These are phyloP conservation scores for Phyllosticta paracitricarpa DNA, from an alignment of 2,329 filamentous ascomycete genomes.

Conservation along the genomic window DNA sequence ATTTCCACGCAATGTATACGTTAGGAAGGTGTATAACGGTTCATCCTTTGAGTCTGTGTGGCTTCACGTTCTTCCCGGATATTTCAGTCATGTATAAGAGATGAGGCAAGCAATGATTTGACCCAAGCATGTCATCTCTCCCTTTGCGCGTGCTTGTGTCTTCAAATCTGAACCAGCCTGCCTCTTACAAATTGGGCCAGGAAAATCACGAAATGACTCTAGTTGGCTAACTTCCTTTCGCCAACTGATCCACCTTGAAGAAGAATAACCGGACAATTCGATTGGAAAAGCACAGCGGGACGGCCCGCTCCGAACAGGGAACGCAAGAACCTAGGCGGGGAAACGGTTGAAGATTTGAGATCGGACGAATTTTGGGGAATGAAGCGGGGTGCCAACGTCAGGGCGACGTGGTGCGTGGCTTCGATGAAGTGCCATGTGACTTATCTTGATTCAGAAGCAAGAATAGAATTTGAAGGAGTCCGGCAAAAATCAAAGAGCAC, in stretches of 20 bases:
- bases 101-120: too few relatives aligned
- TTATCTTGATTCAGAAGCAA: too few relatives aligned
- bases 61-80: too few relatives aligned
- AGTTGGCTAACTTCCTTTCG: not conserved
- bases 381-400: not conserved
- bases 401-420: not conserved
- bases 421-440: not conserved
- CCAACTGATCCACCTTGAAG: not conserved
- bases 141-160: too few relatives aligned
- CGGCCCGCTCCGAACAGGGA: not conserved
- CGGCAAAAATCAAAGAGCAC: not conserved
- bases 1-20: too few relatives aligned
- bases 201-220: not conserved
- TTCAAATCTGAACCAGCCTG: too few relatives aligned
- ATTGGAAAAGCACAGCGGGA: not conserved
- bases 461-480: too few relatives aligned
- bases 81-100: too few relatives aligned
- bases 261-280: not conserved
- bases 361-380: not conserved
- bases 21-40: too few relatives aligned
- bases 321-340: not conserved
- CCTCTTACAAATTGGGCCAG: too few relatives aligned
- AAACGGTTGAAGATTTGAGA: not conserved
- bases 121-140: too few relatives aligned
- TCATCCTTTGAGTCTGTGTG: too few relatives aligned